Percentiles rank a stretch among this genome's conserved stretches.
Evolutionary conservation across 176 grass and related monocot species (phyloP).

Genomic region (Metroxylon sagu): DNA sequence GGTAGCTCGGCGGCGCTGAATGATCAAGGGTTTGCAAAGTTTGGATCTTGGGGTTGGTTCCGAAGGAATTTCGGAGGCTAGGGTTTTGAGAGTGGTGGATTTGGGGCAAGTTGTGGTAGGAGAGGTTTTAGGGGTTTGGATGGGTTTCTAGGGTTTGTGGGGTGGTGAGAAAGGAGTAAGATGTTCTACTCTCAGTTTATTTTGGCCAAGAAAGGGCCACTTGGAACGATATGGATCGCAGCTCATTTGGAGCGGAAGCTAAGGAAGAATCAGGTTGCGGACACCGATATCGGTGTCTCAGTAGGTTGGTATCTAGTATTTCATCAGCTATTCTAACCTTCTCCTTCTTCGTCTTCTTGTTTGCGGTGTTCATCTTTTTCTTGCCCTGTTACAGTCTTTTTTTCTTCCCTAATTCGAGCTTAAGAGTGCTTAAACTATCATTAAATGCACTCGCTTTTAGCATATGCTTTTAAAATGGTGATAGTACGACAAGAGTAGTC

Average conservation of each 20-base stretch:
- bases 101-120: background rate
- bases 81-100: background rate
- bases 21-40: conserved; percentile 18
- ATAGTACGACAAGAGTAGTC: too few relatives aligned
- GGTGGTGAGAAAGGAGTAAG: conserved; percentile 23
- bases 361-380: too few relatives aligned
- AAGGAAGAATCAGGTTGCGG: conserved; percentile 95
- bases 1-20: background rate
- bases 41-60: conserved; percentile 19
- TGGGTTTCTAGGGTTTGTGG: conserved; percentile 29
- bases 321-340: background rate
- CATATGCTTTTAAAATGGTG: too few relatives aligned
- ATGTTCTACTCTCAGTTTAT: conserved; percentile 99
- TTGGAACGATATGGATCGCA: conserved; percentile 99
- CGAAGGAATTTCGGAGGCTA: background rate
- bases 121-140: background rate
- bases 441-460: too few relatives aligned
- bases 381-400: too few relatives aligned
- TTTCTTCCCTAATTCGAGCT: too few relatives aligned
- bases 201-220: conserved; percentile 97
- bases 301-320: conserved; percentile 58
- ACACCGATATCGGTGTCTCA: conserved; percentile 94
- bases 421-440: too few relatives aligned
- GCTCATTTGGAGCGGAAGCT: conserved; percentile 97
- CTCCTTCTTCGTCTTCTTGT: background rate